These are phyloP conservation scores for Lachancea mirantina DNA, from an alignment of 805 yeast species.

Conservation along the genomic window DNA sequence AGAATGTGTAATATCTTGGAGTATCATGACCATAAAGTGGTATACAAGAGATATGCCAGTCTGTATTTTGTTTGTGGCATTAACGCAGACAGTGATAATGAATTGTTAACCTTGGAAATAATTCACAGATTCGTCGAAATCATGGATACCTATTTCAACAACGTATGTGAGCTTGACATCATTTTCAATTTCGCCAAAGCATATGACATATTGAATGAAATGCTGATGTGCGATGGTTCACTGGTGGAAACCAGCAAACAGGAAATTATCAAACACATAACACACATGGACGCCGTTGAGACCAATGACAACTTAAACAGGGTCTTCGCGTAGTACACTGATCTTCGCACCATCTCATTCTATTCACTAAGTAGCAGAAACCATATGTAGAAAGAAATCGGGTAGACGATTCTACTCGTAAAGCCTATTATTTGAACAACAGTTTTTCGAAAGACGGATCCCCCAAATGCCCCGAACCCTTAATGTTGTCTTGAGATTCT, in stretches of 20 bases:
- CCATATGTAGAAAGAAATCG: slow-evolving; percentile 1
- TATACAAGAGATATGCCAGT: slow-evolving; percentile 90
- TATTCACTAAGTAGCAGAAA: too few relatives aligned
- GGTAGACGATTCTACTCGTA: not conserved
- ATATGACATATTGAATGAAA: slow-evolving; percentile 84
- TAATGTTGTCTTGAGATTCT: slow-evolving; percentile 16
- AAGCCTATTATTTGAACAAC: slow-evolving; percentile 1
- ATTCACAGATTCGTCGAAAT: slow-evolving; percentile 93
- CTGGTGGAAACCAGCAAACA: slow-evolving; percentile 75
- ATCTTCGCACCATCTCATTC: not conserved
- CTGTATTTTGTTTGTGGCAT: slow-evolving; percentile 84
- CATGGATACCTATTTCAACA: slow-evolving; percentile 93
- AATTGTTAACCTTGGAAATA: slow-evolving; percentile 73
- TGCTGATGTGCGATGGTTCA: slow-evolving; percentile 75
- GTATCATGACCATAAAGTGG: slow-evolving; percentile 66
- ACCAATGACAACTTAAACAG: slow-evolving; percentile 56
- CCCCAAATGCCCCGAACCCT: slow-evolving; percentile 18
- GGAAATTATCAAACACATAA: slow-evolving; percentile 69
- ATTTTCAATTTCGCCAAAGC: slow-evolving; percentile 94
- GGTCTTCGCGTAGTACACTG: slow-evolving; percentile 28
- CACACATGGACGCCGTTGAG: slow-evolving; percentile 84
- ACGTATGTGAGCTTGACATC: slow-evolving; percentile 93
- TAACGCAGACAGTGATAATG: slow-evolving; percentile 50
- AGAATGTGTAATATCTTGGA: slow-evolving; percentile 95
- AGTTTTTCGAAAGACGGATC: slow-evolving; percentile 19